Base-by-base conservation (phyloP, 345 rosid species). In the Euclidium syriacum region DNA sequence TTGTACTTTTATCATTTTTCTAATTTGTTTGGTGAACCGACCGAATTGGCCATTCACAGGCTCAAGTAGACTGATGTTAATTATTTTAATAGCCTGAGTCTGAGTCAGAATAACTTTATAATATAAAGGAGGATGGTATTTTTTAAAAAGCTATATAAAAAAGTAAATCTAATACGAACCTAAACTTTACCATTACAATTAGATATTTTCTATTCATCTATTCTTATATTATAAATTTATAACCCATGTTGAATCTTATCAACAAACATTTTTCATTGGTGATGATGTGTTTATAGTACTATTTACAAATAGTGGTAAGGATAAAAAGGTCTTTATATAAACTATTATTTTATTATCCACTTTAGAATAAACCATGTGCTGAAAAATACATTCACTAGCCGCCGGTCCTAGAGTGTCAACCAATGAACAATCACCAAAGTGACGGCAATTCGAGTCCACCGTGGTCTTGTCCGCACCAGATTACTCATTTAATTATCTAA, bases 351-450 rank as follows among this genome's bases (percentile, higher is more conserved):
- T 18, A 47, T 26, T 1, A 22, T 40, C 19, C 23, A 49, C 65
- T 63, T 46, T 23, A 50, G 65, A 57, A 56, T 63, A 48, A 12
- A 50, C 43, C 70, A 71, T 48, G 75, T 70, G 74, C 74, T 39
- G n/a, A 23, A 43, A 70, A 70, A 47, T 54, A 71, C 51, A 39
- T 1, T n/a, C 70, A 64, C 75, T 71, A 56, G 70, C 75, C 64
- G 75, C 75, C 75, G 47, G 52, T 47, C 6, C 34, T 29, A 40
- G 15, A 39, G 0, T 56, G 47, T 48, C 47, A 10, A 4, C 75
- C 70, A 71, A 71, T 64, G 4, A 50, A 4, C 1, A 1, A 49
- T 5, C 6, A 49, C 8, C 0, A 71, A 39, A 71, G 70, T 71
- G 70, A 2, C 75, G 75, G 65, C 70, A 71, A 48, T 4, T 0